Conservation (phyloP, 495 filamentous ascomycete species). For the Neurospora sp. region DNA sequence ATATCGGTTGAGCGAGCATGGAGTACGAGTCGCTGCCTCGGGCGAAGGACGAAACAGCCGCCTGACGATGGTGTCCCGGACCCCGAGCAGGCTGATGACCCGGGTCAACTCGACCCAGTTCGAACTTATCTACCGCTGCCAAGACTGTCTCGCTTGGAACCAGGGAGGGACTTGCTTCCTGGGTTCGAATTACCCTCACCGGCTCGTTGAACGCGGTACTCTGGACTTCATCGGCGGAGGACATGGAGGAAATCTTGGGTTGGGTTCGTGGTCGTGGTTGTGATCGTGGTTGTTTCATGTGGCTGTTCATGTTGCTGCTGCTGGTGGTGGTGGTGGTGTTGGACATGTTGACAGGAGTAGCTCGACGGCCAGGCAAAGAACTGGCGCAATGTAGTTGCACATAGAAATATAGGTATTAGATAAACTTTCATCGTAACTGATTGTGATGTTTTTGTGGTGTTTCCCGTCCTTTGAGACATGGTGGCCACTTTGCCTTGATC, state of each 20-base stretch:
- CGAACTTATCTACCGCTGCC: constrained; percentile 51
- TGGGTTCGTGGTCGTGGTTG: background rate
- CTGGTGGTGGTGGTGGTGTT: background rate
- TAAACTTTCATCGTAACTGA: background rate
- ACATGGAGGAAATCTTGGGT: background rate
- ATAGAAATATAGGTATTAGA: background rate
- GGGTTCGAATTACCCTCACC: too few relatives aligned
- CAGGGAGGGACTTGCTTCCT: constrained; percentile 10
- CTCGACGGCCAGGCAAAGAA: background rate
- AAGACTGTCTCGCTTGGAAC: constrained; percentile 50
- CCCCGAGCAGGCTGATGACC: too few relatives aligned
- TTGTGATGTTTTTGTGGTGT: background rate
- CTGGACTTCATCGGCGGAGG: background rate
- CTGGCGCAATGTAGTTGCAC: background rate
- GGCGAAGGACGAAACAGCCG: too few relatives aligned
- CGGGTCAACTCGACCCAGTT: constrained; percentile 41
- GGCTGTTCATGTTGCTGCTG: background rate
- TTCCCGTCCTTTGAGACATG: too few relatives aligned
- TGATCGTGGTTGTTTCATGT: background rate
- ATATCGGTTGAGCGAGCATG: too few relatives aligned
- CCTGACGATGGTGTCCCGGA: too few relatives aligned
- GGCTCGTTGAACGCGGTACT: too few relatives aligned
- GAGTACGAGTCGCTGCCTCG: too few relatives aligned
- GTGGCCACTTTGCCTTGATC: background rate
- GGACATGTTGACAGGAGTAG: background rate